Evolutionary conservation across 2,329 filamentous ascomycete species (phyloP).

Genomic region (Cladosporium halotolerans): DNA sequence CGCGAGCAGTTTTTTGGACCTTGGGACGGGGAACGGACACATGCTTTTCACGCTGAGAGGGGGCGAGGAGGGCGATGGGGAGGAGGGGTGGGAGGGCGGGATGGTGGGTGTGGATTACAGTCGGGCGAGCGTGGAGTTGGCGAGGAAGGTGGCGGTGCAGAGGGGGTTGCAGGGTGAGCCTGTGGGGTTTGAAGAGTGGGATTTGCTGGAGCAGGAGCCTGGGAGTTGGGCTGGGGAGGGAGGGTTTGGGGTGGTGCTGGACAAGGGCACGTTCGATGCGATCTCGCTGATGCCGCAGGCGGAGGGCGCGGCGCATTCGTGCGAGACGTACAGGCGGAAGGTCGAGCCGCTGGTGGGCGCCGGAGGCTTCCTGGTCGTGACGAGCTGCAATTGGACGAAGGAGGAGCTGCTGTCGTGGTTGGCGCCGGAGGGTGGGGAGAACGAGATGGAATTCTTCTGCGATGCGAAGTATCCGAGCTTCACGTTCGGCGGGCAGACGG

Average conservation of each 20-base stretch:
- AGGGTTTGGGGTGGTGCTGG: conserved; percentile 86
- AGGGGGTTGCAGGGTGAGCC: conserved; percentile 3
- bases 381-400: conserved; percentile 98
- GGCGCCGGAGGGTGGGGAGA: conserved; percentile 35
- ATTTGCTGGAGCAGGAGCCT: conserved; percentile 40
- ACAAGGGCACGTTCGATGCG: conserved; percentile 97
- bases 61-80: conserved; percentile 37
- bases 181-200: conserved; percentile 48
- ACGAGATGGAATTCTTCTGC: conserved; percentile 54
- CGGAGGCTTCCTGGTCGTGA: conserved; percentile 73
- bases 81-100: conserved; percentile 53
- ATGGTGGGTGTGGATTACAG: conserved; percentile 91
- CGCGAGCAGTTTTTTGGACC: conserved; percentile 65
- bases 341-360: conserved; percentile 62
- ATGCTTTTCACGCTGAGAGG: conserved; percentile 76
- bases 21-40: conserved; percentile 91
- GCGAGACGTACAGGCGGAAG: conserved; percentile 67
- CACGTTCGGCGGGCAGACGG: conserved; percentile 80
- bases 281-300: conserved; percentile 57
- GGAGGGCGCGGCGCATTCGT: conserved; percentile 31
- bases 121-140: conserved; percentile 65
- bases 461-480: conserved; percentile 78
- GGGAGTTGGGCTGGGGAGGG: conserved; percentile 50
- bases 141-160: conserved; percentile 50
- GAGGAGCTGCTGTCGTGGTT: conserved; percentile 80